phyloP scores from a whole-genome alignment of 2,329 filamentous ascomycete species.

The Cladosporium velox region DNA sequence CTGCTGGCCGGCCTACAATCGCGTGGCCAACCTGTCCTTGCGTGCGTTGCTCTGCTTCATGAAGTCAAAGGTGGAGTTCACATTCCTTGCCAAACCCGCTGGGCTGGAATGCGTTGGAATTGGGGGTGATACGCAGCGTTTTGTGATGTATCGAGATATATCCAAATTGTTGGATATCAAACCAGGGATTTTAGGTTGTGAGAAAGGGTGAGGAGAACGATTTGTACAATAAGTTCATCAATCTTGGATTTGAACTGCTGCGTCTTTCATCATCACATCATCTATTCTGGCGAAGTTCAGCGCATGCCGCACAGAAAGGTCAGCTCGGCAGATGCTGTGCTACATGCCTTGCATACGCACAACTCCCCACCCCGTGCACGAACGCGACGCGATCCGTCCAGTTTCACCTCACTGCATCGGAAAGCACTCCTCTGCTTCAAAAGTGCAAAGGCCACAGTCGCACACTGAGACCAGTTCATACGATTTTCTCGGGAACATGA shows the following conservation, averaged over 20 bases:
- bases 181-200: not conserved
- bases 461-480: slow-evolving; percentile 13
- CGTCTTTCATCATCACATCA: not conserved
- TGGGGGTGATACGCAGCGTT: not conserved
- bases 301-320: not conserved
- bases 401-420: slow-evolving; percentile 14
- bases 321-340: slow-evolving; percentile 23
- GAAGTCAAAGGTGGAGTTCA: slow-evolving; percentile 15
- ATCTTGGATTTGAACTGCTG: not conserved
- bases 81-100: slow-evolving; percentile 29
- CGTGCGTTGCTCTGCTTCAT: slow-evolving; percentile 22
- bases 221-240: not conserved
- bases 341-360: slow-evolving; percentile 31
- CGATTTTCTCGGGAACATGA: not conserved
- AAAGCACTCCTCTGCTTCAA: not conserved
- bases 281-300: not conserved
- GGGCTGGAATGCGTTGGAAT: slow-evolving; percentile 30
- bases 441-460: not conserved
- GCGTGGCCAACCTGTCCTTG: slow-evolving; percentile 27
- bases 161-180: not conserved
- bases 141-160: too few species aligned
- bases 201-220: not conserved
- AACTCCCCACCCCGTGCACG: not conserved
- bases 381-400: slow-evolving; percentile 11
- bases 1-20: not conserved